phyloP scores from a whole-genome alignment of 2,329 filamentous ascomycete genomes.

The Colletotrichum horii region DNA sequence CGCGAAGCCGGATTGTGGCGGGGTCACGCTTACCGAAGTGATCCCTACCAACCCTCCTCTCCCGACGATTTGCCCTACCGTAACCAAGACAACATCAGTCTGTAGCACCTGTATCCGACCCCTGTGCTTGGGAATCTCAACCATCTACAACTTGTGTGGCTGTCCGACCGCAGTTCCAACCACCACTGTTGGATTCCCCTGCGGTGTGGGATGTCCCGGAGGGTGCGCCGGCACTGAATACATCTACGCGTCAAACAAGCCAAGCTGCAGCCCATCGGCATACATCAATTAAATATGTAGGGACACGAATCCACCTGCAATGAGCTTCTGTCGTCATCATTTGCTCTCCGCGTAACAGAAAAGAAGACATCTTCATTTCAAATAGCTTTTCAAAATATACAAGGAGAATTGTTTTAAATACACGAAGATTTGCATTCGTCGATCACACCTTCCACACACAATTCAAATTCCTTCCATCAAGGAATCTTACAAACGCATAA shows the following conservation, averaged over 20 bases:
- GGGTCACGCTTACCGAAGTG: not conserved
- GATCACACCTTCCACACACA: not conserved
- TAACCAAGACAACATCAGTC: not conserved
- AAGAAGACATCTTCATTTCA: not conserved
- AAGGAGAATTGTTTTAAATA: not conserved
- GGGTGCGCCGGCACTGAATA: constrained; percentile 14
- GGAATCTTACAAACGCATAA: not conserved
- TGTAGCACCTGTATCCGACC: constrained; percentile 2
- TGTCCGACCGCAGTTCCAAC: constrained; percentile 11
- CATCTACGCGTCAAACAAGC: constrained; percentile 1
- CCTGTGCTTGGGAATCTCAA: not conserved
- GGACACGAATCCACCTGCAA: not conserved
- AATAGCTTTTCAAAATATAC: not conserved
- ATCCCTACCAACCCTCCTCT: not conserved
- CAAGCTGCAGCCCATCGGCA: not conserved
- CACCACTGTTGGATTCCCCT: not conserved
- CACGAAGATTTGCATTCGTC: not conserved
- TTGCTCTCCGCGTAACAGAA: not conserved
- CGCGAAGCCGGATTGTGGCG: not conserved
- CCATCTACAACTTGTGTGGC: not conserved
- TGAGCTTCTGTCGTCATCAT: not conserved
- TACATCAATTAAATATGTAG: not conserved
- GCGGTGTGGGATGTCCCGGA: not conserved
- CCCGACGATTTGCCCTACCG: not conserved
- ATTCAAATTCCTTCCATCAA: not conserved